Conservation (phyloP, 1,139 yeast genomes). For the Magnusiomyces tetraspermus region DNA sequence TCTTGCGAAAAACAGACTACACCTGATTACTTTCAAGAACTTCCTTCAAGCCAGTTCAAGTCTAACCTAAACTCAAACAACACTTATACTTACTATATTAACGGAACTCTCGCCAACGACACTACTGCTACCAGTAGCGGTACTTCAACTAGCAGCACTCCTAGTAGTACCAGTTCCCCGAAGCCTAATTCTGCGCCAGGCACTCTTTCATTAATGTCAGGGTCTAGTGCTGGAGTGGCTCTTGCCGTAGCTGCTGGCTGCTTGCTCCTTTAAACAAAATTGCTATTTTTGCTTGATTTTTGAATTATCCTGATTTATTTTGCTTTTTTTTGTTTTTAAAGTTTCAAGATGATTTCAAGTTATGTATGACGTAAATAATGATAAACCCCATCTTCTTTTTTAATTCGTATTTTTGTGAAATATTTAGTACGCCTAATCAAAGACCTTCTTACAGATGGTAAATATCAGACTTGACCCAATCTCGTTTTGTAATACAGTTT, state of each 20-base stretch:
- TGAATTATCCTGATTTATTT: no score
- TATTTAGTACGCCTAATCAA: no score
- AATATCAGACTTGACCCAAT: no score
- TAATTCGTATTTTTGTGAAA: no score
- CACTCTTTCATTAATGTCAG: background rate
- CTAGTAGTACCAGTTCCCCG: background rate
- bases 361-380: no score
- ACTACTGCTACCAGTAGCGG: conserved; percentile 1
- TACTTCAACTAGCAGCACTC: background rate
- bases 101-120: conserved; percentile 19
- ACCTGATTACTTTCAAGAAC: conserved; percentile 17
- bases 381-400: no score
- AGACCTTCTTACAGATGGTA: no score
- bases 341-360: no score
- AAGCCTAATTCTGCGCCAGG: background rate
- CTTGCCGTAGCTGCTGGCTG: conserved; percentile 6
- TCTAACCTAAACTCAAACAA: conserved; percentile 4
- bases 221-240: conserved; percentile 4
- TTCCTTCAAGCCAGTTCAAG: conserved; percentile 15
- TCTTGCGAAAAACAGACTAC: conserved; percentile 20
- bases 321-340: no score
- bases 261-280: conserved; percentile 1
- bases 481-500: no score
- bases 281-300: no score
- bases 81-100: conserved; percentile 16